Percentiles rank a stretch among this genome's conserved stretches.
Evolutionary conservation across 179 eudicot species (phyloP).

Genomic region (Beta macrorhiza): DNA sequence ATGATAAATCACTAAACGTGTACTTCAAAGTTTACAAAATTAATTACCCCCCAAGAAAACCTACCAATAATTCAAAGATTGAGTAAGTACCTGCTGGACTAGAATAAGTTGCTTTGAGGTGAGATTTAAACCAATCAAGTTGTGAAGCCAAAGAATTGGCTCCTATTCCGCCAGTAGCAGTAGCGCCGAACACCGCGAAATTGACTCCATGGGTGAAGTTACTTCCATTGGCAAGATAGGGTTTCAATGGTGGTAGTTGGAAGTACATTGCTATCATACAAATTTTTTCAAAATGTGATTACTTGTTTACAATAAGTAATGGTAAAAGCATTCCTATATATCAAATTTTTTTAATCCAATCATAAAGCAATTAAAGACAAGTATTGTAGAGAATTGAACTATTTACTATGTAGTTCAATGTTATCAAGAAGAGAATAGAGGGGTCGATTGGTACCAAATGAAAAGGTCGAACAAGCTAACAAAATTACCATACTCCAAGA

Average conservation of each 20-base stretch:
- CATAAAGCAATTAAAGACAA: too few species aligned
- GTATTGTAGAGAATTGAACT: background rate
- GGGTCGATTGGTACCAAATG: too few species aligned
- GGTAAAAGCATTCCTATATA: too few species aligned
- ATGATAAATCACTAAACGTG: background rate
- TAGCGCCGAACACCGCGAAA: slow-evolving; percentile 35
- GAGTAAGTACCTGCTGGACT: slow-evolving; percentile 5
- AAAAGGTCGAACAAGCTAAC: too few species aligned
- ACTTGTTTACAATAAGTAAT: background rate
- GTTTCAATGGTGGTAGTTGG: slow-evolving; percentile 28
- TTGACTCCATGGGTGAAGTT: slow-evolving; percentile 32
- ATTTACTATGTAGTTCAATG: background rate
- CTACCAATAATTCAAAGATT: background rate
- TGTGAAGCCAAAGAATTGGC: slow-evolving; percentile 24
- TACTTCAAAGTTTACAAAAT: background rate
- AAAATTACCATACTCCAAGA: too few species aligned
- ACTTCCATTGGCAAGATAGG: slow-evolving; percentile 28
- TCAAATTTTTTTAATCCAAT: too few species aligned
- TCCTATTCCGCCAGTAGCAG: slow-evolving; percentile 23
- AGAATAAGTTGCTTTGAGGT: slow-evolving; percentile 24
- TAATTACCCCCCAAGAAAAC: background rate
- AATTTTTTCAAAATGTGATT: background rate
- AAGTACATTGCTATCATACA: slow-evolving; percentile 27
- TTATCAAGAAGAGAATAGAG: background rate
- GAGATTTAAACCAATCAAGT: slow-evolving; percentile 29